Percentiles rank a stretch among this genome's conserved stretches.
phyloP scores from a whole-genome alignment of 177 flowering plant genomes.

The Vitis hybrid region DNA sequence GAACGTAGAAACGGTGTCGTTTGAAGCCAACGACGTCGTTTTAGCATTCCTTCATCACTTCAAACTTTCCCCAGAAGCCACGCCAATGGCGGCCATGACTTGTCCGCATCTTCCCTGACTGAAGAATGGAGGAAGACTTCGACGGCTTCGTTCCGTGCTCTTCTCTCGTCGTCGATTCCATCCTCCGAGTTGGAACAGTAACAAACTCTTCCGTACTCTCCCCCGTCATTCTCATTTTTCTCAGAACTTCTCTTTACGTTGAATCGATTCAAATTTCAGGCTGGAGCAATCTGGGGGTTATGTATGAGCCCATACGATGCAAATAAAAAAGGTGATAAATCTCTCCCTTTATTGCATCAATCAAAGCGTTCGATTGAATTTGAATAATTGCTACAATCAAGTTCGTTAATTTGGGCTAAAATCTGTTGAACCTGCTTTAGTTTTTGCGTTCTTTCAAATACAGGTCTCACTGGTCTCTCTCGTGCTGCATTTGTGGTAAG shows the following conservation, averaged over 20 bases:
- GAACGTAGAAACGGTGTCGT: no score
- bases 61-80: slow-evolving; percentile 1
- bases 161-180: slow-evolving; percentile 62
- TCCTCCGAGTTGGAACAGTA: slow-evolving; percentile 68
- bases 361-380: no score
- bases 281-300: slow-evolving; percentile 72
- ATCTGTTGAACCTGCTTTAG: not conserved
- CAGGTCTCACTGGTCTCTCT: slow-evolving; percentile 47
- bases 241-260: not conserved
- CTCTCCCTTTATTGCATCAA: not conserved
- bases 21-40: no score
- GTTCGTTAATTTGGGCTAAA: not conserved
- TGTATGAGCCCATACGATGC: slow-evolving; percentile 60
- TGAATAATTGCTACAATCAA: no score
- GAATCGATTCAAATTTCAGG: slow-evolving; percentile 39
- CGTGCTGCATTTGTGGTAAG: slow-evolving; percentile 55
- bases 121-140: slow-evolving; percentile 45
- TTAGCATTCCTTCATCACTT: no score
- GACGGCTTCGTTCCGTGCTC: slow-evolving; percentile 59
- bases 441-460: not conserved
- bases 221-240: not conserved
- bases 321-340: slow-evolving; percentile 41
- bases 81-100: not conserved
- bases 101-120: not conserved
- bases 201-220: not conserved